Percentiles rank a stretch among this genome's conserved stretches.
Evolutionary conservation across 139 green algal species (phyloP).

Genomic region (Micractinium sp.): DNA sequence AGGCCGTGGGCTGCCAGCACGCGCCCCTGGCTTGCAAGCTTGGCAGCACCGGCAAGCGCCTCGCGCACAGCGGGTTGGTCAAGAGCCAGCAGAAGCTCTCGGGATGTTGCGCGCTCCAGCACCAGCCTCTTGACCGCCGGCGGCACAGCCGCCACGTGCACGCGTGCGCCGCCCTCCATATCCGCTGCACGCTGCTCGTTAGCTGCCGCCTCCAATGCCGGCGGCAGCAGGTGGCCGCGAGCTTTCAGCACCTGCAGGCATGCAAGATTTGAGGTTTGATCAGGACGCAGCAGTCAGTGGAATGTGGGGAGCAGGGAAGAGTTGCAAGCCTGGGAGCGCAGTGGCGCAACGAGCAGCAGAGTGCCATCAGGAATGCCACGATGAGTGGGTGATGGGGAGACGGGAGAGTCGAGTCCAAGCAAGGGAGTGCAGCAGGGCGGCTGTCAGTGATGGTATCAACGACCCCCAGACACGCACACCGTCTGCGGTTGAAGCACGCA

Average conservation of each 20-base stretch:
- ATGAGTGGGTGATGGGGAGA: too few relatives aligned
- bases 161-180: neutral
- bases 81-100: neutral
- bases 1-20: neutral
- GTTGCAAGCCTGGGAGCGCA: too few relatives aligned
- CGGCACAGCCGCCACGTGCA: neutral
- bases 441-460: too few relatives aligned
- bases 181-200: neutral
- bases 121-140: neutral
- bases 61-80: neutral
- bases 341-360: too few relatives aligned
- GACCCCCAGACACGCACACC: too few relatives aligned
- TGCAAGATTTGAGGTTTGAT: too few relatives aligned
- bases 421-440: too few relatives aligned
- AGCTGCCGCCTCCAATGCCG: slow-evolving; percentile 15
- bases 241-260: slow-evolving; percentile 11
- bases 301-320: neutral
- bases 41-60: neutral
- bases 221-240: slow-evolving; percentile 24
- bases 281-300: too few relatives aligned
- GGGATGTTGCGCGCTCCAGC: neutral
- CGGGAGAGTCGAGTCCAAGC: too few relatives aligned
- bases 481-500: neutral
- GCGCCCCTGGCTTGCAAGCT: neutral
- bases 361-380: too few relatives aligned